Evolutionary conservation across 371 early-diverging fungal species (phyloP), one percentile per base, ranked within the genome.

Genomic region (Circinella umbellata): DNA sequence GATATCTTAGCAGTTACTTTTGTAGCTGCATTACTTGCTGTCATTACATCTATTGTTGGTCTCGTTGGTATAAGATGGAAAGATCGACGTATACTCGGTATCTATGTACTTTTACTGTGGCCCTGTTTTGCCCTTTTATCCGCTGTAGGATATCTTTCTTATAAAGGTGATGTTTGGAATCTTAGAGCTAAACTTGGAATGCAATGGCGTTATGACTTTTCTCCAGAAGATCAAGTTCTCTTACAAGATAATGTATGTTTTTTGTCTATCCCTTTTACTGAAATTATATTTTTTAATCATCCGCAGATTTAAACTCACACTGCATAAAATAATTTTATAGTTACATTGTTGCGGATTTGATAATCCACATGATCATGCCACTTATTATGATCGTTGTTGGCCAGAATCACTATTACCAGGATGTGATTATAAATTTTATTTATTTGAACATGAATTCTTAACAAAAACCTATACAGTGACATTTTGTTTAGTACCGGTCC

Each of bases 301-400:
- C 39, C 15, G n/a, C 18, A 36, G 53, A 46, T 27, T 27, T 57
- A 34, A 13, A 57, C 57, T 57, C 57, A 57, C 57, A 51, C 17
- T 51, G 51, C 51, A 51, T 51, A 51, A 14, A 8, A 47, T 18
- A 4, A 4, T 27, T 66, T 61, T 57, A 20, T 67, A 73, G 74
- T 46, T 77, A 35, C 77, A 70, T 66, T 77, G 77, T 51, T 77
- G 77, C 64, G 80, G 80, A 5, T 80, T 72, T 65, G 74, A 73
- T 39, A 76, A 80, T 42, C 76, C 80, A 0, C 59, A 72, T 14
- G 80, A 80, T 61, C 75, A 80, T 67, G 80, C 80, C 14, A 66
- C 71, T 14, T 80, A 79, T 47, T 67, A 39, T 54, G 67, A 57
- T 11, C 49, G 63, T 3, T 74, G 80, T 37, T 73, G 73, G 54